Conservation (phyloP, 805 yeast species). For the Ogataea glucozyma region DNA sequence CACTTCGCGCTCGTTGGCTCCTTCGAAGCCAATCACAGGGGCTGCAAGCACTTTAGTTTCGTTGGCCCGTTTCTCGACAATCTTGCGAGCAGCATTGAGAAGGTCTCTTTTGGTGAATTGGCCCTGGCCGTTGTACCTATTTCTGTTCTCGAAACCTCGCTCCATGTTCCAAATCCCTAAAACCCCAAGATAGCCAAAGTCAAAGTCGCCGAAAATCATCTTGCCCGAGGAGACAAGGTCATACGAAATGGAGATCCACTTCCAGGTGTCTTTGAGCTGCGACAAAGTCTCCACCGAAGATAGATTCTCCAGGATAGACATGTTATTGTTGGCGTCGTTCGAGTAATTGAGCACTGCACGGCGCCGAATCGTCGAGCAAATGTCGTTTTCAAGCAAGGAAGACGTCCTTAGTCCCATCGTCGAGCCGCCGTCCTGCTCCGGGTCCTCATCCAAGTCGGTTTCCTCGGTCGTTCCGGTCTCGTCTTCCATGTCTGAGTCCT, state of each 20-base stretch:
- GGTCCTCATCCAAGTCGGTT: constrained; percentile 16
- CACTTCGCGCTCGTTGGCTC: constrained; percentile 51
- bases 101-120: constrained; percentile 42
- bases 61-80: constrained; percentile 42
- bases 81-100: constrained; percentile 51
- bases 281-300: constrained; percentile 51
- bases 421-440: constrained; percentile 11
- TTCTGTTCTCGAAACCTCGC: constrained; percentile 50
- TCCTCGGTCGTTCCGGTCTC: constrained; percentile 34
- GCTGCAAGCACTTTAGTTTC: constrained; percentile 50
- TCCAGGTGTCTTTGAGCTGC: constrained; percentile 82
- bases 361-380: constrained; percentile 67
- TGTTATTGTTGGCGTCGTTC: constrained; percentile 62
- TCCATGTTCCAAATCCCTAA: constrained; percentile 86
- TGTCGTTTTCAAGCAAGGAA: constrained; percentile 61
- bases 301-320: constrained; percentile 55
- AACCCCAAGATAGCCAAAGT: constrained; percentile 86
- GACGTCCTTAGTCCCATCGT: constrained; percentile 25
- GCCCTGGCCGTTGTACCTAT: constrained; percentile 41
- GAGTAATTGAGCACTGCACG: constrained; percentile 78
- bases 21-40: constrained; percentile 41
- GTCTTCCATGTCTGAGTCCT: constrained; percentile 12
- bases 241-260: constrained; percentile 79
- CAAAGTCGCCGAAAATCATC: constrained; percentile 69
- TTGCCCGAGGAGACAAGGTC: constrained; percentile 63